A percentile compares a stretch with the other conserved stretches of the same genome.
Evolutionary conservation across 192 early-diverging fungal genomes (phyloP).

Genomic region (Allomyces javanicus): DNA sequence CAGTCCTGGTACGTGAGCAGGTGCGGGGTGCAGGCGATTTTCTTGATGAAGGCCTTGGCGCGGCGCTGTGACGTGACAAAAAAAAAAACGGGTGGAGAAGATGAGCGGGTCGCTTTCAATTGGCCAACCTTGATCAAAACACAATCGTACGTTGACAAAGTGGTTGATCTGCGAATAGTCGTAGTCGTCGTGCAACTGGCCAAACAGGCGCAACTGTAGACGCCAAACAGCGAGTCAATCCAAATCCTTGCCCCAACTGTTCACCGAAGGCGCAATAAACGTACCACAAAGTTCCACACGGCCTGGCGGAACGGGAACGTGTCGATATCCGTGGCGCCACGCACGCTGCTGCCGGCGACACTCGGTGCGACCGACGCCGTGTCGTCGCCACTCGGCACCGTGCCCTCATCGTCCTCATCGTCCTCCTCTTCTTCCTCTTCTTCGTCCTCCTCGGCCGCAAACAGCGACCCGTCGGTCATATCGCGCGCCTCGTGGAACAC

Average conservation of each 20-base stretch:
- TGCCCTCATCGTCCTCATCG: background rate
- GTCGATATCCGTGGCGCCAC: constrained; percentile 14
- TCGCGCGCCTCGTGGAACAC: constrained; percentile 27
- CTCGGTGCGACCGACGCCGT: no score
- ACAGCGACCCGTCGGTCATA: constrained; percentile 26
- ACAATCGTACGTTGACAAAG: constrained; percentile 16
- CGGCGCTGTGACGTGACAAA: background rate
- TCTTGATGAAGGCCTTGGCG: constrained; percentile 6
- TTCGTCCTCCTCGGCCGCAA: background rate
- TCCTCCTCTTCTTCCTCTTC: background rate
- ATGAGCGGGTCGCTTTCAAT: no score
- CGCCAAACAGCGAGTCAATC: no score
- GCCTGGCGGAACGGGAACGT: constrained; percentile 30
- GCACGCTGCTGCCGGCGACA: no score
- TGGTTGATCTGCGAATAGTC: constrained; percentile 20
- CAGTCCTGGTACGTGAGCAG: constrained; percentile 17
- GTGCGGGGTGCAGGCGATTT: constrained; percentile 5
- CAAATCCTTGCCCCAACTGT: no score
- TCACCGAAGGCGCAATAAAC: no score
- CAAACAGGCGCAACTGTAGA: constrained; percentile 18
- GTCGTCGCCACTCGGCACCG: no score
- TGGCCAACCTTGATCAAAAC: no score
- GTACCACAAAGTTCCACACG: constrained; percentile 25
- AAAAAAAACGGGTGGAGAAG: no score
- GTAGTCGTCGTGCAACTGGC: constrained; percentile 30